These are phyloP conservation scores for Dendrobium officinale DNA, from an alignment of 106 monocot genomes.

Conservation along the genomic window DNA sequence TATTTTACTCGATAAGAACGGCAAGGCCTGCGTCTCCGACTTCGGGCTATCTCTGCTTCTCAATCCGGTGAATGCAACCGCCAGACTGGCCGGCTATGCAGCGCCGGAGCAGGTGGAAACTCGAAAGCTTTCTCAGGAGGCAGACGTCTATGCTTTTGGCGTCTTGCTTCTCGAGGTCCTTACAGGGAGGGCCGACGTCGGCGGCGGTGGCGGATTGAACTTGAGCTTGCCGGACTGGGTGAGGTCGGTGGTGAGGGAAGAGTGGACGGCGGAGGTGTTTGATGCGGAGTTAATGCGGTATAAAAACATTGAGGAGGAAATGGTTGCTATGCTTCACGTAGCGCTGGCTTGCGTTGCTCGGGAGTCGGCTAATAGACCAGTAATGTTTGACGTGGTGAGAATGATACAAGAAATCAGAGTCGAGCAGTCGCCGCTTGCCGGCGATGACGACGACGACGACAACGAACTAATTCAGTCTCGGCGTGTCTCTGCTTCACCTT, in stretches of 20 bases:
- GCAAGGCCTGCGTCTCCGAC: conserved; percentile 43
- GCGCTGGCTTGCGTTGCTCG: conserved; percentile 37
- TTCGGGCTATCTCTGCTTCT: conserved; percentile 56
- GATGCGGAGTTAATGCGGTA: conserved; percentile 45
- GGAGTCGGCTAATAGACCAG: conserved; percentile 34
- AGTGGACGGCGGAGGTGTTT: conserved; percentile 55
- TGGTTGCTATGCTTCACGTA: conserved; percentile 54
- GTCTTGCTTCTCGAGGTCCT: conserved; percentile 54
- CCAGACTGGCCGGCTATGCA: conserved; percentile 37
- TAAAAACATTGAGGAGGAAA: conserved; percentile 53
- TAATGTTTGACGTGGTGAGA: conserved; percentile 44
- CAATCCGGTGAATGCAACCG: conserved; percentile 25
- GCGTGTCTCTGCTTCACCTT: neutral
- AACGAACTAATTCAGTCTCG: neutral
- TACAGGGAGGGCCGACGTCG: conserved; percentile 29
- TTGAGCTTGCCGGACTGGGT: conserved; percentile 40
- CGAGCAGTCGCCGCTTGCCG: conserved; percentile 29
- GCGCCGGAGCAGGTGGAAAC: conserved; percentile 47
- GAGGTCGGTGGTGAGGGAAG: conserved; percentile 42
- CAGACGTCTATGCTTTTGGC: conserved; percentile 62
- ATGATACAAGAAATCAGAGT: conserved; percentile 41
- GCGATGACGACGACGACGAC: conserved; percentile 11
- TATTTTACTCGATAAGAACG: conserved; percentile 43
- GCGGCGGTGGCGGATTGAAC: neutral
- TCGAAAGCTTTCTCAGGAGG: conserved; percentile 43